Evolutionary conservation across 768 basidiomycete genomes (phyloP).

Genomic region (Pholiota microspora): DNA sequence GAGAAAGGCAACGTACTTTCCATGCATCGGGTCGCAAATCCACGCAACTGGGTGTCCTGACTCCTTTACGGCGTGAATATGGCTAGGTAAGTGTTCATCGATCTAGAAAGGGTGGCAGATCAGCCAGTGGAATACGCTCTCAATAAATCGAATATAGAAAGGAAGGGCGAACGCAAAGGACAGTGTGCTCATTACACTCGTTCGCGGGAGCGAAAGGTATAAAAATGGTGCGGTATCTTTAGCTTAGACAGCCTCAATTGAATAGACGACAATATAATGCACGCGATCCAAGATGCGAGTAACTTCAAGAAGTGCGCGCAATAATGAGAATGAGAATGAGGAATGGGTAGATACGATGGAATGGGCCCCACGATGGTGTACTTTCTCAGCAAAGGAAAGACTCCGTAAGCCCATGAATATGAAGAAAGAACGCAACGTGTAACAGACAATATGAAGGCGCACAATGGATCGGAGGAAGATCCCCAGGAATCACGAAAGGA

Average conservation of each 20-base stretch:
- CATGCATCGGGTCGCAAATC: constrained; percentile 99
- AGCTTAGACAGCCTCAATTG: too few species aligned
- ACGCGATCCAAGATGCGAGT: background rate
- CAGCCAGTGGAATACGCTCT: background rate
- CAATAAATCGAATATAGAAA: background rate
- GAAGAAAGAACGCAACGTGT: background rate
- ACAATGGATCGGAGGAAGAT: background rate
- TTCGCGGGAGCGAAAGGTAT: background rate
- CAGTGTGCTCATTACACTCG: background rate
- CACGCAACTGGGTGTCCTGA: constrained; percentile 88
- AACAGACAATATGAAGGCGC: too few species aligned
- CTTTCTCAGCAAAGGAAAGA: too few species aligned
- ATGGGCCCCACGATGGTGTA: too few species aligned
- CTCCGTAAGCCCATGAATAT: too few species aligned
- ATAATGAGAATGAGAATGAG: background rate
- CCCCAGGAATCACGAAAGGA: background rate
- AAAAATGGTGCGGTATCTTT: background rate
- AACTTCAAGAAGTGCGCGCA: background rate
- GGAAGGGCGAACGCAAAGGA: background rate
- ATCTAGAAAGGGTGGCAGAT: constrained; percentile 8
- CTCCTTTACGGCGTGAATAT: constrained; percentile 77
- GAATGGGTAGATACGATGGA: too few species aligned
- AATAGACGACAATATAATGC: too few species aligned
- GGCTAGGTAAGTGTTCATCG: constrained; percentile 52
- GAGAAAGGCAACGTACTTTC: constrained; percentile 66